Conservation (phyloP, 805 yeast genomes). For the Candida tallmaniae region DNA sequence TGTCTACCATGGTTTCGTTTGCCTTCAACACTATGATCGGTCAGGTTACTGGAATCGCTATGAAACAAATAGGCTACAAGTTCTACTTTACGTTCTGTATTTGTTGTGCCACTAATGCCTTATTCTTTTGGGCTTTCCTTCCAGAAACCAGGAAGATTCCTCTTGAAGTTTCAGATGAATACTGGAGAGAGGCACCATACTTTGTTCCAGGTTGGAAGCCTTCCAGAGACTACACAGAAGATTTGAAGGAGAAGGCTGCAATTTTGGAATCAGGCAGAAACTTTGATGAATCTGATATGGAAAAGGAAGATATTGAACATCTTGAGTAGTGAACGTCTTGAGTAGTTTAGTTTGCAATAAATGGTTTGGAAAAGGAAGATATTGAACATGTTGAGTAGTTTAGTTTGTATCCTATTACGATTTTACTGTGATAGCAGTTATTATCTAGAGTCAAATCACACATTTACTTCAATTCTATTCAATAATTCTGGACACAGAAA, state of each 20-base stretch:
- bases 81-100: conserved; percentile 19
- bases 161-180: conserved; percentile 13
- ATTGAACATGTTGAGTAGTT: conserved; percentile 11
- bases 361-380: conserved; percentile 23
- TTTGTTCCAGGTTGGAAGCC: conserved; percentile 15
- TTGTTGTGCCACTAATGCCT: conserved; percentile 19
- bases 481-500: too few relatives aligned
- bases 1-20: conserved; percentile 22
- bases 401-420: too few relatives aligned
- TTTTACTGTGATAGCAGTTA: too few relatives aligned
- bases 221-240: conserved; percentile 10
- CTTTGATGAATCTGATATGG: conserved; percentile 28
- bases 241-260: conserved; percentile 12
- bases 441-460: too few relatives aligned
- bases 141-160: conserved; percentile 26
- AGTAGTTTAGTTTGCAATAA: too few relatives aligned
- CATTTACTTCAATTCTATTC: too few relatives aligned
- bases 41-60: conserved; percentile 24
- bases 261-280: conserved; percentile 10
- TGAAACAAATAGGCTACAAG: conserved; percentile 18
- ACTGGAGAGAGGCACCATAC: conserved; percentile 12
- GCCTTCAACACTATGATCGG: conserved; percentile 33
- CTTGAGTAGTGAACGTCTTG: conserved; percentile 10
- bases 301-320: conserved; percentile 18
- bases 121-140: conserved; percentile 26